Conservation (phyloP, 306 rosid genomes). For the Spatholobus suberectus region DNA sequence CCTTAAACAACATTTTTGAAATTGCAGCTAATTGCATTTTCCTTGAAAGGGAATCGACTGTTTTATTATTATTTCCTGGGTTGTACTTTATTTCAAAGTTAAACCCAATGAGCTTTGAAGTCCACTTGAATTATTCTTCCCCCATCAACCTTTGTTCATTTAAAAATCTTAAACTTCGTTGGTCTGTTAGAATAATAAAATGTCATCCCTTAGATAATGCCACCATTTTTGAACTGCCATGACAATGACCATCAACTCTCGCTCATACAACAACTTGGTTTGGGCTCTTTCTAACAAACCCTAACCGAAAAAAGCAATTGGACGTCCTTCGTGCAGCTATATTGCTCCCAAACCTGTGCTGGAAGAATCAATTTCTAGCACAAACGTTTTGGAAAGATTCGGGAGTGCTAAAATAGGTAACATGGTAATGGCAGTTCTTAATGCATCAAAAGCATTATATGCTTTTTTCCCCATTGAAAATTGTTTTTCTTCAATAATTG, state of each 20-base stretch:
- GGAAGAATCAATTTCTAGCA: background rate
- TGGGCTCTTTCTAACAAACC: background rate
- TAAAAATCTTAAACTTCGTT: background rate
- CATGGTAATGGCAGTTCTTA: background rate
- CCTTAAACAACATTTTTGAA: no score
- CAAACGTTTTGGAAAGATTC: background rate
- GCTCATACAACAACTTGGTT: background rate
- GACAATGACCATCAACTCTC: background rate
- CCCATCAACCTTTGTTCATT: background rate
- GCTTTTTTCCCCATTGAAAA: background rate
- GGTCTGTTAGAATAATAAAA: background rate
- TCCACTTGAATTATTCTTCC: no score
- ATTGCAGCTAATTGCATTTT: no score
- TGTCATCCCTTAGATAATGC: background rate
- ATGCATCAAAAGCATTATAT: no score
- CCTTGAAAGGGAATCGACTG: no score
- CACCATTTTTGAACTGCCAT: background rate
- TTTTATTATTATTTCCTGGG: no score
- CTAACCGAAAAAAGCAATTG: background rate
- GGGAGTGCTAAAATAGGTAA: background rate
- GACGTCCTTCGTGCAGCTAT: background rate
- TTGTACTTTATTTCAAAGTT: no score
- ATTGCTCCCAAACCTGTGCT: background rate
- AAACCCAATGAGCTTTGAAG: no score
- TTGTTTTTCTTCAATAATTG: background rate